Evolutionary conservation across 352 stramenopile genomes (phyloP).

Genomic region (Hyaloperonospora arabidopsidis): DNA sequence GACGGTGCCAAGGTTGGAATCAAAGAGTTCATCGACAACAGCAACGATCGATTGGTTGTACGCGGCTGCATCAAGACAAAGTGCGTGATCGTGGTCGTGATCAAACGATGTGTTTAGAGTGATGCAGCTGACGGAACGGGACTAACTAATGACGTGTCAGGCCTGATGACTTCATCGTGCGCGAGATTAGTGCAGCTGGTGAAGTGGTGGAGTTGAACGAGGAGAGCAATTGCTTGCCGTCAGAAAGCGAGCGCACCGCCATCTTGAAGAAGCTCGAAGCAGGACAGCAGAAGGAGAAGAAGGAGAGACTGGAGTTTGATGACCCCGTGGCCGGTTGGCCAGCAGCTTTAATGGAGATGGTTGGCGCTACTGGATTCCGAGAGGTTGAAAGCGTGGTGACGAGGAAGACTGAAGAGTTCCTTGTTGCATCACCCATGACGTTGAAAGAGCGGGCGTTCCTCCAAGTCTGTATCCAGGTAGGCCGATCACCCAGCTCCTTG

Average conservation of each 20-base stretch:
- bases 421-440: slow-evolving; percentile 34
- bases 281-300: slow-evolving; percentile 29
- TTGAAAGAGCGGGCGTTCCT: slow-evolving; percentile 58
- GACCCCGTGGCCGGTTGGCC: slow-evolving; percentile 45
- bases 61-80: slow-evolving; percentile 35
- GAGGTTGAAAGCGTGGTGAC: slow-evolving; percentile 22
- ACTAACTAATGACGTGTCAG: slow-evolving; percentile 8
- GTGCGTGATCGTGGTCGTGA: slow-evolving; percentile 22
- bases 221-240: slow-evolving; percentile 24
- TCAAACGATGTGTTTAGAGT: slow-evolving; percentile 3
- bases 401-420: slow-evolving; percentile 14
- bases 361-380: slow-evolving; percentile 14
- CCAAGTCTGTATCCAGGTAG: slow-evolving; percentile 70
- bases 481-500: not conserved
- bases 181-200: slow-evolving; percentile 44
- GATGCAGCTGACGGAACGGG: not conserved
- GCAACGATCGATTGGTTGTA: slow-evolving; percentile 15
- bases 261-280: slow-evolving; percentile 30
- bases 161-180: slow-evolving; percentile 63
- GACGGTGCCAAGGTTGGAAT: slow-evolving; percentile 37
- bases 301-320: slow-evolving; percentile 41
- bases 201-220: slow-evolving; percentile 35
- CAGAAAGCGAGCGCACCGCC: slow-evolving; percentile 24
- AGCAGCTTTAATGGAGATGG: slow-evolving; percentile 27
- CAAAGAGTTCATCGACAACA: slow-evolving; percentile 30